Evolutionary conservation across 192 early-diverging fungal species (phyloP), one percentile per base, ranked within the genome.

Genomic region (Backusella circina): DNA sequence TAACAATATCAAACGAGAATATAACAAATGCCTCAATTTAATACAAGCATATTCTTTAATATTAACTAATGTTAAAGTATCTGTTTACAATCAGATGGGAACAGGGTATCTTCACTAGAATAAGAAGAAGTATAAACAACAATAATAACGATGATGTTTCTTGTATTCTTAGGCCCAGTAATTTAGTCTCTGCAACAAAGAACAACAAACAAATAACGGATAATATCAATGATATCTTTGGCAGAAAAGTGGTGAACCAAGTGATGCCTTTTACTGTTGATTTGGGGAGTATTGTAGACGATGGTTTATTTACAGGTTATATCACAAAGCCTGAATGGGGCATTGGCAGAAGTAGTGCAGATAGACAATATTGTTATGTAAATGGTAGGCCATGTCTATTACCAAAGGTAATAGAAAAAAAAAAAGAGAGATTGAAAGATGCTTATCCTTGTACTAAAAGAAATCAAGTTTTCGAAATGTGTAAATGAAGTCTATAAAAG

Each of bases 301-400:
- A 79, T 35, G 18, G 66, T 10, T 66, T 13, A 9, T 50, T 37
- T 30, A 30, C 1, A 68, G 33, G 16, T 73, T 73, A 18, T 72
- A 73, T 9, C 39, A 91, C 91, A 0, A 89, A 90, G 31, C 92
- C 94, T 1, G 75, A 79, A 30, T 87, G 88, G 4, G 89, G 88
- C 1, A 84, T 85, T 50, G 96, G 96, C 0, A 80, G 97, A 8
- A 91, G 89, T 32, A 91, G 81, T 15, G 39, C 83, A 1, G 98
- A 98, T 75, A 87, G 94, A 44, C 96, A 97, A 86, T 98, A 90
- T 72, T 81, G 93, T 35, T 98, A 86, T 74, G 88, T 99, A 70
- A 98, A 98, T 80, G 91, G 92, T 9, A 90, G 97, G 21, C 97
- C 98, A 0, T 95, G 95, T 71, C 86, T 88, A 61, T 79, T 97